Conservation (phyloP, 1,284 basidiomycete genomes). For the Fomitopsis pinicola region DNA sequence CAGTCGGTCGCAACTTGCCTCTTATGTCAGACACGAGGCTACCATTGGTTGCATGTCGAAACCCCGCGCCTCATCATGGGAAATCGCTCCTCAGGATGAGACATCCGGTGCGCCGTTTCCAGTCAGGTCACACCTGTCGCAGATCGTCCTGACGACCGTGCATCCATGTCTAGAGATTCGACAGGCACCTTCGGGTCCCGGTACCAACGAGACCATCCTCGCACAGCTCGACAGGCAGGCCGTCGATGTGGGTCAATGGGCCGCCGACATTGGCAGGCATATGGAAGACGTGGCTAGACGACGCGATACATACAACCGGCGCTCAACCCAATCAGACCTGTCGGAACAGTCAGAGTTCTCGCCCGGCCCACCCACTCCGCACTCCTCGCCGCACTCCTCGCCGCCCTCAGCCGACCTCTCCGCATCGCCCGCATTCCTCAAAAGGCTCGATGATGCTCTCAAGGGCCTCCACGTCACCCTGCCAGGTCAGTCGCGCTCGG, state of each 20-base stretch:
- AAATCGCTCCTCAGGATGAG: not conserved
- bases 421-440: not conserved
- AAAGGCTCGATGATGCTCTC: slow-evolving; percentile 2
- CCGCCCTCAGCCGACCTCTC: not conserved
- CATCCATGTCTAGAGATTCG: not conserved
- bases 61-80: not conserved
- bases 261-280: not conserved
- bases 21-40: not conserved
- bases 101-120: not conserved
- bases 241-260: not conserved
- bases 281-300: not conserved
- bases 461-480: not conserved
- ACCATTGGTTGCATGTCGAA: not conserved
- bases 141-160: not conserved
- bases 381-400: slow-evolving; percentile 1
- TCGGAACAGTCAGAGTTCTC: slow-evolving; percentile 1
- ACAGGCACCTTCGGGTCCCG: not conserved
- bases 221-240: not conserved
- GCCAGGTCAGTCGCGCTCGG: not conserved
- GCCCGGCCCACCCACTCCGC: slow-evolving; percentile 2
- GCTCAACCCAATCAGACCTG: slow-evolving; percentile 1
- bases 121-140: not conserved
- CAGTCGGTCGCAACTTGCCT: not conserved
- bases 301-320: not conserved
- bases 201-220: not conserved